Base-by-base conservation (phyloP, 179 eudicot species). In the Carnegiea gigantea region DNA sequence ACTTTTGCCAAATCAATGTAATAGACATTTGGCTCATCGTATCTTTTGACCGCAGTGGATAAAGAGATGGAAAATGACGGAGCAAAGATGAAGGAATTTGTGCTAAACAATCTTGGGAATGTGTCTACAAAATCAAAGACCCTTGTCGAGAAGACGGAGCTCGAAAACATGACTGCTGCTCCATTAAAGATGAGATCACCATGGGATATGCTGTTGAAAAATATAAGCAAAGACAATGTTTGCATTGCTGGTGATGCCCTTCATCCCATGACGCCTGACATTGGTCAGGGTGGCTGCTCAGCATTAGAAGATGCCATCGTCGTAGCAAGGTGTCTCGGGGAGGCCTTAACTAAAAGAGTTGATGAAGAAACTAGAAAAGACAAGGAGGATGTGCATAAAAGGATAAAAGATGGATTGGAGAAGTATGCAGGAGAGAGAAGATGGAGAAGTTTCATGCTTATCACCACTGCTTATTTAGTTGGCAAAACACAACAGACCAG, bases 241-340 rank as follows among this genome's bases (percentile, higher is more conserved):
- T 40, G 44, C 44, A 65, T 76, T 26, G 78, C 59, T 10, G 78
- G 78, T 6, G 67, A 76, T 33, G 78, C 78, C 5, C 33, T 76
- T 26, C 78, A 76, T 33, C 78, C 78, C 12, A 76, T 51, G 78
- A 76, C 78, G 28, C 78, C 78, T 2, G 78, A 76, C 78, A 76
- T 76, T 12, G 78, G 78, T 24, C 78, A 76, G 53, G 78, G 44
- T 33, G 67, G 12, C 0, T 3, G 78, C 54, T 76, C 78, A 26
- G 78, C 78, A 28, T 23, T 76, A 28, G 78, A 76, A 33, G 78
- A 76, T 53, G 78, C 78, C 28, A 59, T 76, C 23, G 23, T 53
- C 24, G 53, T 76, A 76, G 65, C 78, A 15, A 49, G 65, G 65
- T 76, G 65, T 48, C 78, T 76, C 11, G 46, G n/a, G 6, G 43